Evolutionary conservation across 768 basidiomycete genomes (phyloP).

Genomic region (Dendrothele bispora): DNA sequence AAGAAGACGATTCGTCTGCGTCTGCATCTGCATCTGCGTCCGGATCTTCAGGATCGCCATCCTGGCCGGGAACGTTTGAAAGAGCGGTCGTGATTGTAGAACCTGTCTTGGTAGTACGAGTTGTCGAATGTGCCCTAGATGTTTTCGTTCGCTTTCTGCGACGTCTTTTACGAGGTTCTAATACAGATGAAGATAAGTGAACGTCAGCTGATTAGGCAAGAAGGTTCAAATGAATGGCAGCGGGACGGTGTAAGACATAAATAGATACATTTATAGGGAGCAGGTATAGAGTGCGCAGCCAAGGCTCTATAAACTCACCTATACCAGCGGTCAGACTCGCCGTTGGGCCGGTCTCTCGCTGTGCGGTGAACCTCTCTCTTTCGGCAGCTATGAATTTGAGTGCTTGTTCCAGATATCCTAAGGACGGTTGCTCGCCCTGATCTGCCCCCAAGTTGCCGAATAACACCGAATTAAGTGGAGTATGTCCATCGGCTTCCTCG

Average conservation of each 20-base stretch:
- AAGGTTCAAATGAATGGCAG: not conserved
- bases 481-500: too few relatives aligned
- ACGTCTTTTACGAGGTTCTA: conserved; percentile 36
- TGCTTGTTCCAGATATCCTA: conserved; percentile 73
- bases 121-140: conserved; percentile 11
- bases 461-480: too few relatives aligned
- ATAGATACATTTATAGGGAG: too few relatives aligned
- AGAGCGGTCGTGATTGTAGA: conserved; percentile 3
- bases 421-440: conserved; percentile 50
- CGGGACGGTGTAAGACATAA: too few relatives aligned
- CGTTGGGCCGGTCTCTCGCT: conserved; percentile 31
- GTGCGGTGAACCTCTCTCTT: conserved; percentile 57
- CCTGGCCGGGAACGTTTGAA: conserved; percentile 4
- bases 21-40: conserved; percentile 16
- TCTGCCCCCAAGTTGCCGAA: too few relatives aligned
- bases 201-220: conserved; percentile 1
- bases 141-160: conserved; percentile 34
- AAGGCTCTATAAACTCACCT: too few relatives aligned
- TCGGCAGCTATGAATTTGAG: conserved; percentile 77
- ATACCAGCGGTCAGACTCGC: conserved; percentile 9
- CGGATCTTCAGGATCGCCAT: conserved; percentile 14
- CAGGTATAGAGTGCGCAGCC: too few relatives aligned
- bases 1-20: conserved; percentile 26
- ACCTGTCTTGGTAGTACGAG: conserved; percentile 4
- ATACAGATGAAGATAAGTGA: conserved; percentile 17